Evolutionary conservation across 441 rosid genomes (phyloP), one percentile per base, ranked within the genome.

Genomic region (Gossypium schwendimanii): DNA sequence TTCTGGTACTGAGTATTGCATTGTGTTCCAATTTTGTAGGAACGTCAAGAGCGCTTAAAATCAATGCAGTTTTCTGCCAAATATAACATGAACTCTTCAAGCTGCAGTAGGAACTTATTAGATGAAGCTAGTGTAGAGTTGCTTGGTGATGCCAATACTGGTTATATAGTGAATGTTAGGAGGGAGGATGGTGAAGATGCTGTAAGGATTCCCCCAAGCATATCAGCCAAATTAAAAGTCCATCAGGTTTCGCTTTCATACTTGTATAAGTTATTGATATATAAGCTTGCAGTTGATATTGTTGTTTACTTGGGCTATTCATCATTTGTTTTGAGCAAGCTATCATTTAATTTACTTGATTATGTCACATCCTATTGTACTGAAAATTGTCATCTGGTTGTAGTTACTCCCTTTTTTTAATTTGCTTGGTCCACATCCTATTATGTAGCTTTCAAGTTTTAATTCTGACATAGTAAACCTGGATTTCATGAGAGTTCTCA

Each of bases 161-260:
- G 99, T 77, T 92, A 89, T 83, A 87, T 96, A 81, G 97, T 96
- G 78, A 96, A 96, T 88, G 99, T 96, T 70, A 96, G 89, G 77
- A 88, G 99, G 87, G 99, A 96, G 81, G 86, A 87, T 76, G 96
- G 98, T 77, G 99, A 96, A 88, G 97, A 85, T 77, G 91, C 95
- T 80, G 97, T 92, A 77, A 87, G 97, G 83, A 82, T 96, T 81
- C 89, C 92, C 75, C 84, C 92, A 33, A 94, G 99, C 83, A 86
- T 94, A 84, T 91, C 99, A 11, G 84, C 88, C 63, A 92, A 91
- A 83, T 77, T 96, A 81, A 96, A 96, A 85, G 88, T 80, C 60
- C 99, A 96, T 83, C 99, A 96, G 98, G 99, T 96, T 80, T 63
- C 63, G 75, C 54, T 66, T 77, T 78, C 69, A 72, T 64, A 54